Evolutionary conservation across 208 protist genomes (phyloP).

Genomic region (Sergeia podlipaevii): DNA sequence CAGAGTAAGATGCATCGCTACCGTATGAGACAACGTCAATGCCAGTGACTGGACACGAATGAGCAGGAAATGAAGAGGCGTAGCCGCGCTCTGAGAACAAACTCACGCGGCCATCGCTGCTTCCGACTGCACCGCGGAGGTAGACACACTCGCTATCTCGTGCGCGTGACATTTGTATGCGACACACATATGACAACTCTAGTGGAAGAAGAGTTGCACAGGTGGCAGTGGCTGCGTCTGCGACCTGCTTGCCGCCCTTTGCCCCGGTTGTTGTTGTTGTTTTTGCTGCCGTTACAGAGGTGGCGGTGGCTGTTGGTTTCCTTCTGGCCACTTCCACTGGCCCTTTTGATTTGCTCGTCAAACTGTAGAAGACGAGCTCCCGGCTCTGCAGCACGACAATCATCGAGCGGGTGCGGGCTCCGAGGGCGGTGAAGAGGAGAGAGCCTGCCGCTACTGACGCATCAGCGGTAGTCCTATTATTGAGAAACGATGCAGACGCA

Average conservation of each 20-base stretch:
- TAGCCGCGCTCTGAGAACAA: conserved; percentile 71
- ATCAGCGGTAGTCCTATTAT: background rate
- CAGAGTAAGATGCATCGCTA: conserved; percentile 26
- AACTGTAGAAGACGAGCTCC: conserved; percentile 48
- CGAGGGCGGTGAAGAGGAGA: conserved; percentile 37
- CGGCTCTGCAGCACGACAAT: conserved; percentile 44
- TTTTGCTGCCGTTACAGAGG: conserved; percentile 9
- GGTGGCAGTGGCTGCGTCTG: conserved; percentile 17
- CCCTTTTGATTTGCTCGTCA: conserved; percentile 20
- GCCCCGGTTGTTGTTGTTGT: conserved; percentile 2
- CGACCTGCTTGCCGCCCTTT: background rate
- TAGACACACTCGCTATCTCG: conserved; percentile 18
- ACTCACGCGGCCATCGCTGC: conserved; percentile 68
- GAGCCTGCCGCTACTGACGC: background rate
- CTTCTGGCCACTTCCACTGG: conserved; percentile 48
- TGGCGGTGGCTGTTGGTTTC: conserved; percentile 21
- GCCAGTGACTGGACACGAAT: conserved; percentile 47
- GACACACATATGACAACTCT: conserved; percentile 48
- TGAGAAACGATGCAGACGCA: background rate
- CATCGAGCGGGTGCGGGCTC: conserved; percentile 32
- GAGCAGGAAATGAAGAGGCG: conserved; percentile 65
- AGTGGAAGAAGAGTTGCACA: conserved; percentile 56
- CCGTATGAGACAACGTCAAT: too few relatives aligned
- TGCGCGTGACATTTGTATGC: conserved; percentile 4
- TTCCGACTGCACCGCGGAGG: conserved; percentile 66